Evolutionary conservation across 495 filamentous ascomycete species (phyloP).

Genomic region (Stereocaulon alpinum): DNA sequence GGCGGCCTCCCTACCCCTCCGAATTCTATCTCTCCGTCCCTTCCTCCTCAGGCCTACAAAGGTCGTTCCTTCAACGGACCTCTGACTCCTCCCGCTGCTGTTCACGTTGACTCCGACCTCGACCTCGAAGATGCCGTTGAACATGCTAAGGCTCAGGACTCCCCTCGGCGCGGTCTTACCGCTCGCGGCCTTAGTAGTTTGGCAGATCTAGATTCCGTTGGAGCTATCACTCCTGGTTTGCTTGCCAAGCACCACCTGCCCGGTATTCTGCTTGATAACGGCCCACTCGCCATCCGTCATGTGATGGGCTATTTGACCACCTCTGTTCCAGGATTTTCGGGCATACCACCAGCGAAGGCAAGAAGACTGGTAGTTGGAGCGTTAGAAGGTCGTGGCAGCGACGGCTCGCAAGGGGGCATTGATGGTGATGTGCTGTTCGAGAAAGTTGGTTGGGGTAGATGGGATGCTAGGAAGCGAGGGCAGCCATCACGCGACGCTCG

Average conservation of each 20-base stretch:
- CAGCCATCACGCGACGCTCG: slow-evolving; percentile 43
- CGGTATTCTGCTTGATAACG: slow-evolving; percentile 77
- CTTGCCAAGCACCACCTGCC: slow-evolving; percentile 88
- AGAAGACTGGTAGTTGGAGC: slow-evolving; percentile 78
- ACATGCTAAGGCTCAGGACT: slow-evolving; percentile 36
- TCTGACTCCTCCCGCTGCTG: slow-evolving; percentile 44
- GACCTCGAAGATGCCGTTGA: slow-evolving; percentile 65
- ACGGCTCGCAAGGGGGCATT: slow-evolving; percentile 50
- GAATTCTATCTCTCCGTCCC: slow-evolving; percentile 86
- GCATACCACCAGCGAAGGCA: slow-evolving; percentile 85
- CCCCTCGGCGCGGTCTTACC: slow-evolving; percentile 27
- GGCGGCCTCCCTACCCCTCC: slow-evolving; percentile 77
- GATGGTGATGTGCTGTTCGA: slow-evolving; percentile 79
- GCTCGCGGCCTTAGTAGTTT: slow-evolving; percentile 33
- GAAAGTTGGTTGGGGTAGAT: slow-evolving; percentile 95
- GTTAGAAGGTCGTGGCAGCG: slow-evolving; percentile 61
- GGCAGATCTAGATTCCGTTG: slow-evolving; percentile 56
- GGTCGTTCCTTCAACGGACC: slow-evolving; percentile 31
- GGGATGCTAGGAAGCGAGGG: slow-evolving; percentile 72
- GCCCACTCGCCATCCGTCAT: slow-evolving; percentile 86
- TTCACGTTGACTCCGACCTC: slow-evolving; percentile 76
- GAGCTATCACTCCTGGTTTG: slow-evolving; percentile 75
- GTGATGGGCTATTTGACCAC: slow-evolving; percentile 89
- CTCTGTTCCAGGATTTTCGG: slow-evolving; percentile 83
- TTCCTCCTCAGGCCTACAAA: slow-evolving; percentile 69